Conservation (phyloP, 495 filamentous ascomycete genomes). For the Penicilliopsis zonata region DNA sequence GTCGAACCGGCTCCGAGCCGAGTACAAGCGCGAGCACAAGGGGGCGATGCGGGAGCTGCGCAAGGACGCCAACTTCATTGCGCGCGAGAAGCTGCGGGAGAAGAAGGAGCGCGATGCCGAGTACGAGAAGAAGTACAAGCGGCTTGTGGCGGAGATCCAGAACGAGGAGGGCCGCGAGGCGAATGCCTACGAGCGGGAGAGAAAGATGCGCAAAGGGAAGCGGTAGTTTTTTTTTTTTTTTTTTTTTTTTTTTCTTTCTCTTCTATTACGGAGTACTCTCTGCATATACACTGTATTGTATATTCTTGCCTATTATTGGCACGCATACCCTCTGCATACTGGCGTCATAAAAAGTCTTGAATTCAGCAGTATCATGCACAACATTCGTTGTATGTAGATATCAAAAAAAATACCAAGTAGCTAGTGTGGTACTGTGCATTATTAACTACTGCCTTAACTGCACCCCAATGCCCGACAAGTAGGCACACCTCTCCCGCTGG, state of each 20-base stretch:
- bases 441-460: constrained; percentile 33
- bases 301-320: too few species aligned
- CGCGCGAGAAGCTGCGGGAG: constrained; percentile 72
- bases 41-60: constrained; percentile 87
- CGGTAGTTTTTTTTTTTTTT: constrained; percentile 19
- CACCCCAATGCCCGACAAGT: constrained; percentile 40
- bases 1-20: constrained; percentile 62
- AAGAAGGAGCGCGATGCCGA: constrained; percentile 84
- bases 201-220: constrained; percentile 53
- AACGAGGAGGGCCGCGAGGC: constrained; percentile 77
- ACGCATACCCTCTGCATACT: too few species aligned
- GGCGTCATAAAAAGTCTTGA: too few species aligned
- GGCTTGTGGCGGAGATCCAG: constrained; percentile 86
- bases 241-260: too few species aligned
- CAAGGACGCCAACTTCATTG: constrained; percentile 88
- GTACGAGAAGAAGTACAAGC: constrained; percentile 91
- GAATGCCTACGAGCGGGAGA: constrained; percentile 84
- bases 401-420: too few species aligned
- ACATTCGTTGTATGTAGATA: too few species aligned
- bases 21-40: constrained; percentile 92
- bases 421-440: constrained; percentile 2
- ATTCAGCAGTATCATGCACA: too few species aligned
- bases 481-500: constrained; percentile 38
- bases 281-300: too few species aligned
- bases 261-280: too few species aligned